Conservation (phyloP, 2,329 filamentous ascomycete genomes). For the Talaromyces sp. region DNA sequence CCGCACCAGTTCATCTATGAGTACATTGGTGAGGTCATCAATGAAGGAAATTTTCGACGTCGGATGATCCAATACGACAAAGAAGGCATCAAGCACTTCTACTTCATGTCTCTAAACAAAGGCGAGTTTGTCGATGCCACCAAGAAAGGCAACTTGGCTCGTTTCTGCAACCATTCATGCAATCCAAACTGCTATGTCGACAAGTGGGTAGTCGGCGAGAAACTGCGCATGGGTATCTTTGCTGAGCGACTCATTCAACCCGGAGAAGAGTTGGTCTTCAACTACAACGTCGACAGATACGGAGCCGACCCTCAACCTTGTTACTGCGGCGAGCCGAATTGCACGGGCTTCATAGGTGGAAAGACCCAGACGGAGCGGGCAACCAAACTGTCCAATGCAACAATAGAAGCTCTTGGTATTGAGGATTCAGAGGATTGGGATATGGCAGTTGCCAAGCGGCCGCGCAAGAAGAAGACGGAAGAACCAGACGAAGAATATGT, state of each 20-base stretch:
- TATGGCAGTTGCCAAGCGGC: slow-evolving; percentile 80
- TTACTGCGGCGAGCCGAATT: slow-evolving; percentile 92
- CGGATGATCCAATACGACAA: slow-evolving; percentile 92
- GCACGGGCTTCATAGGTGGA: slow-evolving; percentile 92
- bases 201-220: slow-evolving; percentile 98
- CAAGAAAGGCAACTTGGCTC: slow-evolving; percentile 89
- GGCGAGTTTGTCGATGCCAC: slow-evolving; percentile 97
- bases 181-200: slow-evolving; percentile 98
- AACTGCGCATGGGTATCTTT: slow-evolving; percentile 98
- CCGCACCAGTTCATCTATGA: slow-evolving; percentile 93
- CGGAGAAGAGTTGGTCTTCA: slow-evolving; percentile 95
- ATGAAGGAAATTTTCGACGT: slow-evolving; percentile 79
- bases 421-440: slow-evolving; percentile 92
- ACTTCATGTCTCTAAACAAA: slow-evolving; percentile 98
- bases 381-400: slow-evolving; percentile 82
- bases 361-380: slow-evolving; percentile 96
- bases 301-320: slow-evolving; percentile 94
- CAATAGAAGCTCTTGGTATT: slow-evolving; percentile 92
- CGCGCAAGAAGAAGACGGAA: slow-evolving; percentile 82
- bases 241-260: slow-evolving; percentile 76
- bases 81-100: slow-evolving; percentile 98
- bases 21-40: slow-evolving; percentile 97
- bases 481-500: slow-evolving; percentile 96
- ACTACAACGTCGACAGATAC: slow-evolving; percentile 98
- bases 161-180: slow-evolving; percentile 99